A percentile compares a stretch with the other conserved stretches of the same genome.
Conservation (phyloP, 352 stramenopile species). For the Pythium rishiriense region DNA sequence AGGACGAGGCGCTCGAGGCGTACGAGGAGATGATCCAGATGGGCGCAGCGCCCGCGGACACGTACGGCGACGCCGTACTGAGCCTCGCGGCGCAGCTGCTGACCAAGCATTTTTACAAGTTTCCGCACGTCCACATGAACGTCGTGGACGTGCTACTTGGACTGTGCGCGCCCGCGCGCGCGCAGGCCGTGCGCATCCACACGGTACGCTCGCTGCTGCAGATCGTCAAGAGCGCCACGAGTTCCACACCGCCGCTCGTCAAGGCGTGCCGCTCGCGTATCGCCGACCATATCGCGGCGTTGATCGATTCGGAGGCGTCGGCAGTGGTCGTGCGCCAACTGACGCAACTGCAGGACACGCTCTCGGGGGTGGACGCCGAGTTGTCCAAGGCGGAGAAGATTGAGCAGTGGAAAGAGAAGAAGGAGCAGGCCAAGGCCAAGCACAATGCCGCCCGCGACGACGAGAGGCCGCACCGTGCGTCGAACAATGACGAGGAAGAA, state of each 20-base stretch:
- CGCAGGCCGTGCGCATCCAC: slow-evolving; percentile 74
- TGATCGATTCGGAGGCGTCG: slow-evolving; percentile 52
- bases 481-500: slow-evolving; percentile 1
- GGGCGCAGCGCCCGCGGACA: slow-evolving; percentile 22
- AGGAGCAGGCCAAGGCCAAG: slow-evolving; percentile 33
- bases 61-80: slow-evolving; percentile 49
- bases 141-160: slow-evolving; percentile 64
- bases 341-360: slow-evolving; percentile 47
- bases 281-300: slow-evolving; percentile 30
- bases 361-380: slow-evolving; percentile 6
- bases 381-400: slow-evolving; percentile 8
- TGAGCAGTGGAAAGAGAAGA: slow-evolving; percentile 38
- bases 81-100: slow-evolving; percentile 73
- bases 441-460: slow-evolving; percentile 34
- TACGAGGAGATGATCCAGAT: slow-evolving; percentile 76
- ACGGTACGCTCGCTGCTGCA: slow-evolving; percentile 66
- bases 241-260: slow-evolving; percentile 25
- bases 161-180: slow-evolving; percentile 39
- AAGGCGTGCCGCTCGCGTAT: slow-evolving; percentile 46
- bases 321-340: slow-evolving; percentile 64
- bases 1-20: slow-evolving; percentile 70
- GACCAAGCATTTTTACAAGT: slow-evolving; percentile 78
- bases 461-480: slow-evolving; percentile 24
- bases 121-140: slow-evolving; percentile 76
- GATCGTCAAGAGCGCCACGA: slow-evolving; percentile 53